phyloP scores from a whole-genome alignment of 768 basidiomycete genomes.

The Tylopilus rubrobrunneus region DNA sequence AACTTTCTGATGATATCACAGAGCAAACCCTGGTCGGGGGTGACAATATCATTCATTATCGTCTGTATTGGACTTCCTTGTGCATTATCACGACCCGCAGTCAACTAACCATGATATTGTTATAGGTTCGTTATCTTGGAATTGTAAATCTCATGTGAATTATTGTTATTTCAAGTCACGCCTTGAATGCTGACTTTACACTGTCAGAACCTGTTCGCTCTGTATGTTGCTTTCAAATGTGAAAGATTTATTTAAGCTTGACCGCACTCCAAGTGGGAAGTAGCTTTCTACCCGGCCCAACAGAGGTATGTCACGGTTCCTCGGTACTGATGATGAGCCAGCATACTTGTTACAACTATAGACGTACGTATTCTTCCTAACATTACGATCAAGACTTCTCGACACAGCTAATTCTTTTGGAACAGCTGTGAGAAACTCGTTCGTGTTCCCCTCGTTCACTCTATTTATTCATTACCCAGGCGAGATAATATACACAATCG shows the following conservation, averaged over 20 bases:
- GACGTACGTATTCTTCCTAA: not conserved
- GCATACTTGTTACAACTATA: not conserved
- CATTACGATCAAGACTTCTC: not conserved
- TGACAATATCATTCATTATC: too few species aligned
- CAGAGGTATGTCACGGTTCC: not conserved
- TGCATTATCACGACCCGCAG: too few species aligned
- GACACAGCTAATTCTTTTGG: not conserved
- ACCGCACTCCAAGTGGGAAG: not conserved
- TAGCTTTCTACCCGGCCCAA: not conserved
- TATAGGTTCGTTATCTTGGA: conserved; percentile 11
- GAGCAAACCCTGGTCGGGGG: too few species aligned
- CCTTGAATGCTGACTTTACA: not conserved
- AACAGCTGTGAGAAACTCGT: conserved; percentile 3
- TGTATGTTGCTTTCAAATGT: conserved; percentile 1
- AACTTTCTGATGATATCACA: too few species aligned
- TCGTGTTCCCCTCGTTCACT: too few species aligned
- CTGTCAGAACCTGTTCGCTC: not conserved
- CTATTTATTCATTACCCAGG: not conserved
- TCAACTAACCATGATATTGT: not conserved
- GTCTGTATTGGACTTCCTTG: not conserved
- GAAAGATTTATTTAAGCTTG: not conserved
- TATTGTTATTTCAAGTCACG: not conserved
- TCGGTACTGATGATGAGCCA: not conserved
- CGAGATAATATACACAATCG: not conserved
- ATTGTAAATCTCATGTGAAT: conserved; percentile 1